phyloP scores from a whole-genome alignment of 2,329 filamentous ascomycete species.

The Nemania abortiva region DNA sequence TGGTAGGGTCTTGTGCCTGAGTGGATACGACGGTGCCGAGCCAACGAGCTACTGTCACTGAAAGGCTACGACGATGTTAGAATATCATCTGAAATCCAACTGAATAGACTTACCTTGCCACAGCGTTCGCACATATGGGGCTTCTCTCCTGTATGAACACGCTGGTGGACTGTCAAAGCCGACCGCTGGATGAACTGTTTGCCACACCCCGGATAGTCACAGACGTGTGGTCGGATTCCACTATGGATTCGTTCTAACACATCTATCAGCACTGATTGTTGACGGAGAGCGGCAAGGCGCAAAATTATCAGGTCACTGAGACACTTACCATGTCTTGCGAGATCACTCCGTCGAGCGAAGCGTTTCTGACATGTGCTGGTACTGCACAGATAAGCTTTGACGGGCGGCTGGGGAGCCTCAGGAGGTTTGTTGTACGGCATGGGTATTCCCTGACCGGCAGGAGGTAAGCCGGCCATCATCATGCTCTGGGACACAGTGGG shows the following conservation, averaged over 20 bases:
- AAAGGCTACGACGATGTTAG: conserved; percentile 75
- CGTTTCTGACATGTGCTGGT: conserved; percentile 90
- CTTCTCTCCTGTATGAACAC: conserved; percentile 97
- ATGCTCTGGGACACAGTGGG: conserved; percentile 51
- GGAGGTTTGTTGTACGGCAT: conserved; percentile 56
- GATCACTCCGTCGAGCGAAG: conserved; percentile 92
- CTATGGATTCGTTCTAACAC: conserved; percentile 92
- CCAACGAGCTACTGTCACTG: conserved; percentile 94
- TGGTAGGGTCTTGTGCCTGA: conserved; percentile 97
- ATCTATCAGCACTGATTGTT: conserved; percentile 9
- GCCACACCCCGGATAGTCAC: conserved; percentile 87
- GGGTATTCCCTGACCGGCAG: conserved; percentile 50
- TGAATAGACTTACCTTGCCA: conserved; percentile 79
- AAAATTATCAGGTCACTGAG: neutral
- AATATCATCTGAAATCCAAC: conserved; percentile 4
- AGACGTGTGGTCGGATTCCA: conserved; percentile 89
- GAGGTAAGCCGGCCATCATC: conserved; percentile 58
- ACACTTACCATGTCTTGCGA: conserved; percentile 88
- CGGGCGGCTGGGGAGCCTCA: conserved; percentile 55
- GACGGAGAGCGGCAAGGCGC: neutral
- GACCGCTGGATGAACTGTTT: conserved; percentile 98
- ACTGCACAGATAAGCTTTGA: conserved; percentile 86
- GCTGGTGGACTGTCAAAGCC: conserved; percentile 92
- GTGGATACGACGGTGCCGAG: conserved; percentile 93
- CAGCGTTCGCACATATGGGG: conserved; percentile 98